Conservation (phyloP, 192 early-diverging fungal species). For the Mortierella hygrophila region DNA sequence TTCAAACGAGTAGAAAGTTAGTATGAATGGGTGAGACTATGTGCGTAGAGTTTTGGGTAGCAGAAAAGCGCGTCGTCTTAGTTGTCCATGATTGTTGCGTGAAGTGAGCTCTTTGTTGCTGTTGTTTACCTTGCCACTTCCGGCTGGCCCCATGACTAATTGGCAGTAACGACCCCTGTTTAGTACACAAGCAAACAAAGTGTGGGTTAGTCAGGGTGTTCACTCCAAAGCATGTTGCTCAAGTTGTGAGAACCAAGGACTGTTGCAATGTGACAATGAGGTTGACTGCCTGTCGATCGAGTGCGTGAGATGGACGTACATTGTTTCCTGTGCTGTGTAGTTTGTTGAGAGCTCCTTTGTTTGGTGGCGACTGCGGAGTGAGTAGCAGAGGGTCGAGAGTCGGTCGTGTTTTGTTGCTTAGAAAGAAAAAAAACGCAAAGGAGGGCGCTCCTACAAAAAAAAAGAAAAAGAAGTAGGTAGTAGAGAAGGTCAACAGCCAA, state of each 20-base stretch:
- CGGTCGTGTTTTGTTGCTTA: not conserved
- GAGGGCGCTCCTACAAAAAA: not conserved
- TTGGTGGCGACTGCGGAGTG: too few species aligned
- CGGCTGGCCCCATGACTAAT: conserved; percentile 97
- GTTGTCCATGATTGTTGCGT: not conserved
- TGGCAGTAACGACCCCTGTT: conserved; percentile 84
- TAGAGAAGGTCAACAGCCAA: not conserved
- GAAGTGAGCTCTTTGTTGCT: not conserved
- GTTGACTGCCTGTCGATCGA: too few species aligned
- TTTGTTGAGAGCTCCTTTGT: too few species aligned
- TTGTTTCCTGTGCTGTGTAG: too few species aligned
- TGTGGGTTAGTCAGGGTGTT: not conserved
- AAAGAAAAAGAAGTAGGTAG: not conserved
- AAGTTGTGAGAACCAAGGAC: too few species aligned
- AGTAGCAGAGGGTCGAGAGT: not conserved
- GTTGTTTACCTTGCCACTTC: conserved; percentile 83
- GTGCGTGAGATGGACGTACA: too few species aligned
- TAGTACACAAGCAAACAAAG: not conserved
- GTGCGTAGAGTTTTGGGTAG: not conserved
- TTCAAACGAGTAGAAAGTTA: not conserved
- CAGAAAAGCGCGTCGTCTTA: not conserved
- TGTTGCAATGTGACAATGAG: too few species aligned
- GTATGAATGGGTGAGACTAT: not conserved
- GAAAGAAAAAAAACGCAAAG: not conserved
- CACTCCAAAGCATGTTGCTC: not conserved